phyloP scores from a whole-genome alignment of 305 asterid genomes.

The Caryopteris hybrid region DNA sequence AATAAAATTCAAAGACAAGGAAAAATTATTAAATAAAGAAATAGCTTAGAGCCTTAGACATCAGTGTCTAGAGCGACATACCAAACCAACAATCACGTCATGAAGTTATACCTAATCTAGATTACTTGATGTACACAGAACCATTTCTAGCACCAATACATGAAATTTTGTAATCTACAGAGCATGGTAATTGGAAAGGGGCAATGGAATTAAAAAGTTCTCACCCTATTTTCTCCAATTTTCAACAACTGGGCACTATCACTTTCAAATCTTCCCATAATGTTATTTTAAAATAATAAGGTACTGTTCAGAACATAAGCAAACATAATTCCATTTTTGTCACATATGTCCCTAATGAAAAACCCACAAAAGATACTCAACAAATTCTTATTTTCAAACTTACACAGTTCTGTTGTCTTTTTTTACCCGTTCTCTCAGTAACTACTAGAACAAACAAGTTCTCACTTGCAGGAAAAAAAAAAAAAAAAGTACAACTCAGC shows the following conservation, averaged over 20 bases:
- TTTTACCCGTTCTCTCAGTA: neutral
- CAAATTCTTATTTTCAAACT: neutral
- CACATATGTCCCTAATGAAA: neutral
- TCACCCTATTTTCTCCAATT: neutral
- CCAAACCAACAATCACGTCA: slow-evolving; percentile 11
- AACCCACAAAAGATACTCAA: neutral
- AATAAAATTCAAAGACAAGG: neutral
- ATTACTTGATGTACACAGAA: neutral
- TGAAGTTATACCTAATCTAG: neutral
- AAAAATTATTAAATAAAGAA: neutral
- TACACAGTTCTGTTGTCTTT: too few species aligned
- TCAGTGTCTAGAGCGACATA: slow-evolving; percentile 7
- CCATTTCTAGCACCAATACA: neutral
- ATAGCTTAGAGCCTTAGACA: slow-evolving; percentile 8
- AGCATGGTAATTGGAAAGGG: neutral
- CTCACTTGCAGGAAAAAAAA: neutral
- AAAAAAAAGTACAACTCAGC: neutral
- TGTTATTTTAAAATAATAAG: too few species aligned
- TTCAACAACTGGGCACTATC: neutral
- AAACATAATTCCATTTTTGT: neutral
- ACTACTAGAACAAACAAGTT: neutral
- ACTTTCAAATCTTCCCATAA: neutral
- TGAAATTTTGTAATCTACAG: neutral
- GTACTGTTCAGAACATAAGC: too few species aligned
- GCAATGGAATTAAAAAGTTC: too few species aligned